Conservation (phyloP, 768 basidiomycete species). For the Galerina sulciceps region DNA sequence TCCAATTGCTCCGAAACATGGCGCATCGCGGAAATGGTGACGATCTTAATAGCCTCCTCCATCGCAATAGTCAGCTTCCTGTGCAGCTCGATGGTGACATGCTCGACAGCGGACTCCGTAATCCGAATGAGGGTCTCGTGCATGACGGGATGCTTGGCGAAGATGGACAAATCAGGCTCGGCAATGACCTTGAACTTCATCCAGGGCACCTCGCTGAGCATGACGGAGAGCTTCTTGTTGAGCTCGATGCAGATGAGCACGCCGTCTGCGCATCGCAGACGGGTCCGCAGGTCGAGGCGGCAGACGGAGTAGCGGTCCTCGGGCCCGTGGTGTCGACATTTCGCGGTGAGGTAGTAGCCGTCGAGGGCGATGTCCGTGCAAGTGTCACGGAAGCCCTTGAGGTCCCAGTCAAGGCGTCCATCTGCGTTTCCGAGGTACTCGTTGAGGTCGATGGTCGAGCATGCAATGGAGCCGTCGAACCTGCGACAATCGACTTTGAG, state of each 20-base stretch:
- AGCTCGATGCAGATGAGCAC: slow-evolving; percentile 21
- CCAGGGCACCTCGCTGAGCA: slow-evolving; percentile 30
- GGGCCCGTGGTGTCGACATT: slow-evolving; percentile 9
- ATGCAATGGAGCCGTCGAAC: slow-evolving; percentile 15
- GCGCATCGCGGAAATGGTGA: slow-evolving; percentile 22
- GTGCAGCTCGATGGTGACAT: slow-evolving; percentile 21
- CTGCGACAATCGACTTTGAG: slow-evolving; percentile 18
- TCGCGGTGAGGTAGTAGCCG: slow-evolving; percentile 13
- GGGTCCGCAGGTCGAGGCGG: slow-evolving; percentile 19
- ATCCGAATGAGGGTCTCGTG: slow-evolving; percentile 22
- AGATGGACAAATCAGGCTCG: slow-evolving; percentile 25
- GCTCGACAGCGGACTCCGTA: slow-evolving; percentile 24
- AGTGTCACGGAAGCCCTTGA: slow-evolving; percentile 13
- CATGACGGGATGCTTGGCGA: slow-evolving; percentile 23
- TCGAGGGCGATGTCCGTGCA: slow-evolving; percentile 18
- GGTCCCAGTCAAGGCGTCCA: slow-evolving; percentile 20
- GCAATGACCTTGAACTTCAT: slow-evolving; percentile 32
- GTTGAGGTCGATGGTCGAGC: slow-evolving; percentile 18
- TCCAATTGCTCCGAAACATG: slow-evolving; percentile 19
- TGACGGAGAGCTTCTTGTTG: slow-evolving; percentile 22
- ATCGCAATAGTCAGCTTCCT: slow-evolving; percentile 21
- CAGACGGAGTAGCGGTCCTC: slow-evolving; percentile 11
- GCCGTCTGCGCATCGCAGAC: slow-evolving; percentile 18
- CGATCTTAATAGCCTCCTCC: slow-evolving; percentile 17
- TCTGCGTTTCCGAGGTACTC: slow-evolving; percentile 15